These are phyloP conservation scores for Coelastrella sp. DNA, from an alignment of 139 green algal species.

Conservation along the genomic window DNA sequence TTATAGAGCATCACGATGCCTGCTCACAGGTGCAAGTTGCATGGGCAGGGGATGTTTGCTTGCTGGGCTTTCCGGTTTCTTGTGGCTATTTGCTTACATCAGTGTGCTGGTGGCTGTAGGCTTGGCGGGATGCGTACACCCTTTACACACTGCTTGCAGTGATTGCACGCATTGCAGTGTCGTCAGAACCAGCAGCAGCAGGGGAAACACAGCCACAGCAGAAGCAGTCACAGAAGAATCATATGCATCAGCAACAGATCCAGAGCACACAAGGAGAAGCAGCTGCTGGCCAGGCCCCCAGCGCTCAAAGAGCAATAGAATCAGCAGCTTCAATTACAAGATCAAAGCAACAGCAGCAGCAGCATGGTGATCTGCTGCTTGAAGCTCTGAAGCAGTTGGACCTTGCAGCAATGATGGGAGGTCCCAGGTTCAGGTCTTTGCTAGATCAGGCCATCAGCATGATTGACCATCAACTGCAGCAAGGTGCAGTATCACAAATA, in stretches of 20 bases:
- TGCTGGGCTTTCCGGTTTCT: too few species aligned
- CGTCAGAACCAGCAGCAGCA: neutral
- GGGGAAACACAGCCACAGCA: neutral
- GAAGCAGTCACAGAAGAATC: neutral
- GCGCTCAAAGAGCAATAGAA: neutral
- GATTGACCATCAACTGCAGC: slow-evolving; percentile 35
- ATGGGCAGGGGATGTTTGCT: too few species aligned
- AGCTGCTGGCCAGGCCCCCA: neutral
- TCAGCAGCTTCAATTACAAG: neutral
- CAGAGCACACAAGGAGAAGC: neutral
- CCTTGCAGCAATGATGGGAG: slow-evolving; percentile 88
- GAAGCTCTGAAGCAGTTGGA: slow-evolving; percentile 75
- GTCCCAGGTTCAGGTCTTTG: slow-evolving; percentile 60
- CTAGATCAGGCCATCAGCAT: slow-evolving; percentile 60
- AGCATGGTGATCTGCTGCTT: neutral
- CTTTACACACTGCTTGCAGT: slow-evolving; percentile 67
- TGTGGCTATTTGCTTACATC: neutral
- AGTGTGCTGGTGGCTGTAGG: slow-evolving; percentile 7
- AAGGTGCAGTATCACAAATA: neutral
- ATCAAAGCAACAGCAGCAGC: slow-evolving; percentile 26
- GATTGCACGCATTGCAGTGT: slow-evolving; percentile 23
- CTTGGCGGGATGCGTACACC: slow-evolving; percentile 86
- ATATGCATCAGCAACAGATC: neutral
- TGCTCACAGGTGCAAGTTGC: too few species aligned
- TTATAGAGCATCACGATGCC: too few species aligned